phyloP scores from a whole-genome alignment of 2,329 filamentous ascomycete species.

The Colletotrichum eleusines region DNA sequence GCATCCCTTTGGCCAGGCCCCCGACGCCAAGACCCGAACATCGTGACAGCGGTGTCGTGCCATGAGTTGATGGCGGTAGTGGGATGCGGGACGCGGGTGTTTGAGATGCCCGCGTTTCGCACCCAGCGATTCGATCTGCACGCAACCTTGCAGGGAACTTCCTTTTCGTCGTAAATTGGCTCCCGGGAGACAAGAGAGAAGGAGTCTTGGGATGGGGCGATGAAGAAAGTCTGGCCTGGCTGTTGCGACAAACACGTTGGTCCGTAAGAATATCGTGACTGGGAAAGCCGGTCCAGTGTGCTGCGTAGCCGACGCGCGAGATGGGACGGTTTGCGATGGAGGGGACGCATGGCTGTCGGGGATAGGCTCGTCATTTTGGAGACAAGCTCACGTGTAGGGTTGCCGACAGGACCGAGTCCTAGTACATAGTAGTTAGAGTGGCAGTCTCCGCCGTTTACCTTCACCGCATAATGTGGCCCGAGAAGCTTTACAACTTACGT shows the following conservation, averaged over 20 bases:
- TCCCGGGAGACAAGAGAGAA: slow-evolving; percentile 12
- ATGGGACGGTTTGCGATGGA: slow-evolving; percentile 37
- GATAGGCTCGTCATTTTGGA: slow-evolving; percentile 36
- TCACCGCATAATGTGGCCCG: slow-evolving; percentile 36
- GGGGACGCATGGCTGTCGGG: slow-evolving; percentile 22
- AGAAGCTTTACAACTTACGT: slow-evolving; percentile 37
- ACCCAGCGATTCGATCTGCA: slow-evolving; percentile 35
- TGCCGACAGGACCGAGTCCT: slow-evolving; percentile 39
- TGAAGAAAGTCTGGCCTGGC: slow-evolving; percentile 19
- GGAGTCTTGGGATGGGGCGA: slow-evolving; percentile 1
- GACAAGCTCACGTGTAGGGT: slow-evolving; percentile 38
- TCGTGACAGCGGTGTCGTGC: slow-evolving; percentile 32
- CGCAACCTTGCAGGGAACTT: slow-evolving; percentile 12
- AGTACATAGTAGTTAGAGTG: slow-evolving; percentile 6
- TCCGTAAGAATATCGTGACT: slow-evolving; percentile 30
- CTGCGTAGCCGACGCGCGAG: slow-evolving; percentile 14
- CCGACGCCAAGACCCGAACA: slow-evolving; percentile 27
- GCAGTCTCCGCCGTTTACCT: slow-evolving; percentile 37
- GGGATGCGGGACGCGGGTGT: slow-evolving; percentile 27
- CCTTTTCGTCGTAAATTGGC: slow-evolving; percentile 11
- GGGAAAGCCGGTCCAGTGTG: slow-evolving; percentile 23
- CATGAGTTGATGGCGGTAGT: slow-evolving; percentile 18
- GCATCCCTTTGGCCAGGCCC: slow-evolving; percentile 6
- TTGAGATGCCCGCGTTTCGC: slow-evolving; percentile 39
- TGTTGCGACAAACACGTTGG: slow-evolving; percentile 27